Evolutionary conservation across 345 rosid genomes (phyloP).

Genomic region (Eucalyptus coolabah): DNA sequence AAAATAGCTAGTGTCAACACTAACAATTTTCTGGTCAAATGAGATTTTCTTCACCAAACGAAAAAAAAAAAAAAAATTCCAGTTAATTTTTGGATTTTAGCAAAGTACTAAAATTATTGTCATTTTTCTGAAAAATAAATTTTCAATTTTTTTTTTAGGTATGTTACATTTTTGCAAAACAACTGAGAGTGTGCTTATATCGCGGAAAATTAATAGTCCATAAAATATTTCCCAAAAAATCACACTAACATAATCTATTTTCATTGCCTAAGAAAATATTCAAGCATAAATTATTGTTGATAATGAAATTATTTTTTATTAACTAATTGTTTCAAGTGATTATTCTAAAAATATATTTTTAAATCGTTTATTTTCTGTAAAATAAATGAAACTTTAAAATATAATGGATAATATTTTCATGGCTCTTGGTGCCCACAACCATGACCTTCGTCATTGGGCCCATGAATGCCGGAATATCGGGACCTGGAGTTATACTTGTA

Average conservation of each 20-base stretch:
- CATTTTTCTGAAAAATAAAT: neutral
- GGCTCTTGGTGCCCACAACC: accelerated
- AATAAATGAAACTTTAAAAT: accelerated
- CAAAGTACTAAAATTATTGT: neutral
- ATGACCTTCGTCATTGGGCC: neutral
- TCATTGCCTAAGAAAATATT: neutral
- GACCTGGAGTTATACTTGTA: neutral
- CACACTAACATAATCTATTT: neutral
- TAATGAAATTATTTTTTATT: neutral
- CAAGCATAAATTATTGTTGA: accelerated
- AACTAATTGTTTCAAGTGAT: accelerated
- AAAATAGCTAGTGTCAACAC: accelerated
- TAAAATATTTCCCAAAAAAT: neutral
- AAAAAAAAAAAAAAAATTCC: neutral
- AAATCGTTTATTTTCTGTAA: accelerated
- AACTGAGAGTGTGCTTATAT: neutral
- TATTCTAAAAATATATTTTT: neutral
- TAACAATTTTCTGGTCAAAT: accelerated
- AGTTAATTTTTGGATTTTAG: neutral
- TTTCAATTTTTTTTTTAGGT: neutral
- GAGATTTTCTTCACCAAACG: neutral
- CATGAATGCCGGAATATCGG: neutral
- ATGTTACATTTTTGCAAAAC: accelerated
- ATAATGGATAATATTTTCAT: accelerated
- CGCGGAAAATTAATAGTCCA: too few relatives aligned